A percentile compares a stretch with the other conserved stretches of the same genome.
phyloP scores from a whole-genome alignment of 2,329 filamentous ascomycete genomes.

The Ceratocystis variospora region DNA sequence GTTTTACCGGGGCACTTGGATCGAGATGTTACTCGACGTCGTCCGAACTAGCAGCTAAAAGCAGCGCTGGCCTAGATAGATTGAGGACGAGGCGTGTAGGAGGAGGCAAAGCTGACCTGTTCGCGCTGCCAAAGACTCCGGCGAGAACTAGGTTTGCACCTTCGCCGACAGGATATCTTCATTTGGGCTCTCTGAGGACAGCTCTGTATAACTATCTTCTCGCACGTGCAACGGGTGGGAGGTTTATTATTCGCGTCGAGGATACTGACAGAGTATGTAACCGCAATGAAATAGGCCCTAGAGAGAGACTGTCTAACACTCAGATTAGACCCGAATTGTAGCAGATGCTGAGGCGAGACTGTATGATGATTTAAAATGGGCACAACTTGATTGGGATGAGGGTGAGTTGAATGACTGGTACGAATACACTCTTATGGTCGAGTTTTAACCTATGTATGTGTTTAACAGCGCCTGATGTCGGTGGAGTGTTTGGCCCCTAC shows the following conservation, averaged over 20 bases:
- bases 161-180: slow-evolving; percentile 85
- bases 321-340: slow-evolving; percentile 61
- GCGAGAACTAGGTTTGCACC: slow-evolving; percentile 66
- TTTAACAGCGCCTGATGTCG: slow-evolving; percentile 55
- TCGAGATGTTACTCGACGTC: slow-evolving; percentile 10
- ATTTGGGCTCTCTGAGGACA: slow-evolving; percentile 80
- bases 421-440: background rate
- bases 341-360: slow-evolving; percentile 64
- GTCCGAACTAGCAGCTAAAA: background rate
- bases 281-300: slow-evolving; percentile 18
- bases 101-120: slow-evolving; percentile 8
- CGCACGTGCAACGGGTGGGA: slow-evolving; percentile 74
- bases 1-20: background rate
- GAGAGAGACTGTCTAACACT: slow-evolving; percentile 9
- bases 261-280: slow-evolving; percentile 74
- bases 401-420: slow-evolving; percentile 32
- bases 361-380: slow-evolving; percentile 72
- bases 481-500: slow-evolving; percentile 67
- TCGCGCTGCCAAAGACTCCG: slow-evolving; percentile 39
- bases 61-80: slow-evolving; percentile 9
- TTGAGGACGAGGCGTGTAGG: background rate
- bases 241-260: slow-evolving; percentile 83
- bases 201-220: slow-evolving; percentile 91
- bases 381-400: slow-evolving; percentile 86
- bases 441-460: background rate